Conservation (phyloP, 2,329 filamentous ascomycete genomes). For the Cryphonectria naterciae region DNA sequence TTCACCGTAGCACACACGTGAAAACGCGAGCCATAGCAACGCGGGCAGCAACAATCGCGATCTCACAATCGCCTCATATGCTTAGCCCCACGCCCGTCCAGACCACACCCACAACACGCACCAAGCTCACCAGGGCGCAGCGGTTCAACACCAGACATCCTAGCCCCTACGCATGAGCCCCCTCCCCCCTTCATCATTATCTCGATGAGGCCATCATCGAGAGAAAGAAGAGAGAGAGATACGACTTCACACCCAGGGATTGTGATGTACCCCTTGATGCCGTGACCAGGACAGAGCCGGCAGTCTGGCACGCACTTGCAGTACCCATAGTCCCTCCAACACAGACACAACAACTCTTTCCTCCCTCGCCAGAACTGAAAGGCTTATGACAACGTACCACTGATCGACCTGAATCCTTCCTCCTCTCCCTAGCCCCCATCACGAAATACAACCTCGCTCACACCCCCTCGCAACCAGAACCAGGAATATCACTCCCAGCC, state of each 20-base stretch:
- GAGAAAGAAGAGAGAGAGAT: background rate
- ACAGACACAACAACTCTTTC: background rate
- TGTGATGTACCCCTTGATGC: background rate
- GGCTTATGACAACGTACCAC: background rate
- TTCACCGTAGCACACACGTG: background rate
- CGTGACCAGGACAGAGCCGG: background rate
- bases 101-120: background rate
- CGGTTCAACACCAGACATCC: background rate
- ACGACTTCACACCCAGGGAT: background rate
- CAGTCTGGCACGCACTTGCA: background rate
- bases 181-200: background rate
- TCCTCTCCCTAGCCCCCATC: background rate
- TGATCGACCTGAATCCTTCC: background rate
- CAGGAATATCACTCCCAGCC: background rate
- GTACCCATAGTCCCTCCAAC: background rate
- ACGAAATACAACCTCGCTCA: background rate
- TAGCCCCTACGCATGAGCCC: background rate
- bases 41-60: background rate
- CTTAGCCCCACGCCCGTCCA: background rate
- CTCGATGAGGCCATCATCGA: no score
- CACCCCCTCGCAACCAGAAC: background rate
- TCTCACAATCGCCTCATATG: background rate
- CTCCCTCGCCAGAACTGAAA: background rate
- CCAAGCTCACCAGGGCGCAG: background rate
- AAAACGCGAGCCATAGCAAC: background rate